These are phyloP conservation scores for Cyberlindnera japonica DNA, from an alignment of 805 yeast genomes.

Conservation along the genomic window DNA sequence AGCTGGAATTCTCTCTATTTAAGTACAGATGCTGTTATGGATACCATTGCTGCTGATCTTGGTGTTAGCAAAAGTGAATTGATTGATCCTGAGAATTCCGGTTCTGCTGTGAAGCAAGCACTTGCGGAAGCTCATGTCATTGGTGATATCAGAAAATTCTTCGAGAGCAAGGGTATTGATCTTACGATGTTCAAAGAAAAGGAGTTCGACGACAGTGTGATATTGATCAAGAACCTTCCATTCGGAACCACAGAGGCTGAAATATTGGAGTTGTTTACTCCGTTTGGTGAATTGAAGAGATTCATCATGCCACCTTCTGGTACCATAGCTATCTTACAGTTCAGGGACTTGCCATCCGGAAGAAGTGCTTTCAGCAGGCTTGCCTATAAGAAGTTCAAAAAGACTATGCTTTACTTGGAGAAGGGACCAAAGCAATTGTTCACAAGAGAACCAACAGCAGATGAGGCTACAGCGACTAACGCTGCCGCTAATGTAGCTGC, in stretches of 20 bases:
- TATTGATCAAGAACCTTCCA: conserved; percentile 88
- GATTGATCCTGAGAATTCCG: conserved; percentile 81
- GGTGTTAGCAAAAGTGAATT: conserved; percentile 82
- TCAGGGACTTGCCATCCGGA: conserved; percentile 75
- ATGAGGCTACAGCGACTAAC: conserved; percentile 20
- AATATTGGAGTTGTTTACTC: conserved; percentile 73
- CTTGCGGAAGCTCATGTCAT: conserved; percentile 95
- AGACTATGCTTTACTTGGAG: conserved; percentile 82
- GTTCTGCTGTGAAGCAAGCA: conserved; percentile 93
- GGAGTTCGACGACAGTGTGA: conserved; percentile 75
- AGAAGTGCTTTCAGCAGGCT: conserved; percentile 86
- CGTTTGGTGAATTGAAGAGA: conserved; percentile 75
- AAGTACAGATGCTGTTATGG: conserved; percentile 89
- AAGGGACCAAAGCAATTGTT: conserved; percentile 89
- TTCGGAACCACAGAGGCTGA: conserved; percentile 81
- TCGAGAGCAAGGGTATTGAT: conserved; percentile 84
- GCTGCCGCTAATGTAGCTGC: conserved; percentile 18
- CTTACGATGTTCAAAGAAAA: conserved; percentile 59
- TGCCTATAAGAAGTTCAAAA: conserved; percentile 84
- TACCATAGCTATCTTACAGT: conserved; percentile 91
- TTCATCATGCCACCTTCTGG: conserved; percentile 95
- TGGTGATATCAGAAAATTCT: conserved; percentile 84
- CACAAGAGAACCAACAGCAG: conserved; percentile 47
- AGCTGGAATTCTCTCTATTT: conserved; percentile 93
- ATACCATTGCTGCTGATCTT: conserved; percentile 78